These are phyloP conservation scores for Erysiphe pisi DNA, from an alignment of 2,329 filamentous ascomycete species.

Conservation along the genomic window DNA sequence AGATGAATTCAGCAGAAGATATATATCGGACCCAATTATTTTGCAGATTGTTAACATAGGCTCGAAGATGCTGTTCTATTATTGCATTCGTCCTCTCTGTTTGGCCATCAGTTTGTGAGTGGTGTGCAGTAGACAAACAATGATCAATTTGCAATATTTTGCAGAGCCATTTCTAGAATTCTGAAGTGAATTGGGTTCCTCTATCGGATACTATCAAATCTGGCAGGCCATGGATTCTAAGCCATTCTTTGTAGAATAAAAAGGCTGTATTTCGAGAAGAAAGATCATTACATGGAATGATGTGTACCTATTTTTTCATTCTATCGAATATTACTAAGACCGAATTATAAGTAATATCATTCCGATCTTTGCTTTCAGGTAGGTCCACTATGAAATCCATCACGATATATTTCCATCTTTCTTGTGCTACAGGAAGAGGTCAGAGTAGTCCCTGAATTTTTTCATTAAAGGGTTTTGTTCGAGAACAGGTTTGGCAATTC, in stretches of 20 bases:
- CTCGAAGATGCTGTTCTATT: constrained; percentile 27
- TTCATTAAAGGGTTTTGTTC: constrained; percentile 12
- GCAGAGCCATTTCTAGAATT: too few species aligned
- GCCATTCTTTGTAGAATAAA: neutral
- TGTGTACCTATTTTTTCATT: too few species aligned
- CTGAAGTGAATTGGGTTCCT: too few species aligned
- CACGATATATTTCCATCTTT: neutral
- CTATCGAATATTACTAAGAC: neutral
- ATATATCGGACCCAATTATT: constrained; percentile 29
- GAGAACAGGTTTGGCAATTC: constrained; percentile 11
- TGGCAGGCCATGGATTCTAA: constrained; percentile 25
- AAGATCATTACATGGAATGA: neutral
- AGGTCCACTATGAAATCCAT: constrained; percentile 19
- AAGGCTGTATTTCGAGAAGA: neutral
- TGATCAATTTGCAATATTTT: constrained; percentile 1
- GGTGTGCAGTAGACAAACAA: neutral
- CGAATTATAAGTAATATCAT: neutral
- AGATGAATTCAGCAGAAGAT: constrained; percentile 27
- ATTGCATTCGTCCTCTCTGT: constrained; percentile 25
- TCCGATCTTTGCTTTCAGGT: constrained; percentile 4
- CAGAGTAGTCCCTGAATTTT: neutral
- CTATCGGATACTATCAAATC: too few species aligned
- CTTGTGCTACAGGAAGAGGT: neutral
- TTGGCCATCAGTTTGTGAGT: too few species aligned
- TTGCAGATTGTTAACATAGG: constrained; percentile 30